Evolutionary conservation across 352 stramenopile species (phyloP).

Genomic region (Phytophthora crassamura): DNA sequence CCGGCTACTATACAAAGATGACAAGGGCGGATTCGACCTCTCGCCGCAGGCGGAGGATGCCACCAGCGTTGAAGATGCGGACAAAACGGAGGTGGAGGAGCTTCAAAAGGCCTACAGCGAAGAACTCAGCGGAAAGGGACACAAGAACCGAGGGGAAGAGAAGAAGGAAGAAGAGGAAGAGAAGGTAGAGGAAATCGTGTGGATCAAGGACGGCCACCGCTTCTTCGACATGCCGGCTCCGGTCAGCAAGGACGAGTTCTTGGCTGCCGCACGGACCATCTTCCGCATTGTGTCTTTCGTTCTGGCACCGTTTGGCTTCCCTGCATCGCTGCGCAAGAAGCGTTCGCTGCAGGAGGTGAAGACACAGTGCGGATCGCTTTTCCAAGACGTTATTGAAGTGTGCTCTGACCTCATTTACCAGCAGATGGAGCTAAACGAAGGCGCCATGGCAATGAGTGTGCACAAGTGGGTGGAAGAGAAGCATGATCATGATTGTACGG

Average conservation of each 20-base stretch:
- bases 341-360: conserved; percentile 78
- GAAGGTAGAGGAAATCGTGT: conserved; percentile 51
- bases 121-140: conserved; percentile 47
- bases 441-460: conserved; percentile 88
- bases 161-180: conserved; percentile 29
- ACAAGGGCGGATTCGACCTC: conserved; percentile 66
- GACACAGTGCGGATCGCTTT: conserved; percentile 71
- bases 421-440: conserved; percentile 74
- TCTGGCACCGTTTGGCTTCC: conserved; percentile 82
- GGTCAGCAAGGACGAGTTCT: conserved; percentile 70
- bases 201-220: conserved; percentile 53
- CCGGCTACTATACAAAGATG: conserved; percentile 51
- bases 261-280: conserved; percentile 71
- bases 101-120: conserved; percentile 58
- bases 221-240: conserved; percentile 87
- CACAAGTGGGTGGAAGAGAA: conserved; percentile 88
- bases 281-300: conserved; percentile 85
- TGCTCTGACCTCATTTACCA: conserved; percentile 88
- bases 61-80: neutral
- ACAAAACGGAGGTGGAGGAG: conserved; percentile 25
- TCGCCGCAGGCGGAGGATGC: conserved; percentile 39
- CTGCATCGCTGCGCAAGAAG: conserved; percentile 56
- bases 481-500: conserved; percentile 67
- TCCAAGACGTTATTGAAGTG: conserved; percentile 88
- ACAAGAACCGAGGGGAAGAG: conserved; percentile 30